Evolutionary conservation across 192 early-diverging fungal genomes (phyloP).

Genomic region (Paraglomus occultum): DNA sequence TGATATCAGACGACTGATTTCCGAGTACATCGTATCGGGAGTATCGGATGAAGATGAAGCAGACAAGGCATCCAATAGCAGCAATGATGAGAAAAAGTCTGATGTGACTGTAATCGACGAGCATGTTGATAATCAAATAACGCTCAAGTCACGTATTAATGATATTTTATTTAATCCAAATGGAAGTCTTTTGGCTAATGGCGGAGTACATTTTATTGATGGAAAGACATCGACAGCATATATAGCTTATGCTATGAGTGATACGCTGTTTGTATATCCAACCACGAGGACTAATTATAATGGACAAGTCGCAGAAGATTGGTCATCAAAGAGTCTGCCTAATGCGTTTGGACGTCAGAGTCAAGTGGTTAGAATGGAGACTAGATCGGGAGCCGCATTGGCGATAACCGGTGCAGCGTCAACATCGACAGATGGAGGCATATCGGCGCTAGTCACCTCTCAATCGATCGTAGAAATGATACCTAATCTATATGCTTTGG

Average conservation of each 20-base stretch:
- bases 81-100: conserved; percentile 5
- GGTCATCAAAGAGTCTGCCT: conserved; percentile 59
- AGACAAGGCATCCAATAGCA: conserved; percentile 11
- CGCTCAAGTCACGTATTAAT: too few species aligned
- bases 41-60: conserved; percentile 34
- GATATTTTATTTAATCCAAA: too few species aligned
- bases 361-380: conserved; percentile 74
- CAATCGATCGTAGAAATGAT: conserved; percentile 79
- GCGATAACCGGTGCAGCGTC: conserved; percentile 76
- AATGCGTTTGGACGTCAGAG: conserved; percentile 71
- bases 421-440: conserved; percentile 18
- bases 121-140: too few species aligned
- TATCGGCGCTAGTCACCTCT: conserved; percentile 67
- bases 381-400: conserved; percentile 73
- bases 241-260: conserved; percentile 76
- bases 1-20: conserved; percentile 48
- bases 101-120: conserved; percentile 6
- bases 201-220: conserved; percentile 40
- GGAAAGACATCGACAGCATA: conserved; percentile 69
- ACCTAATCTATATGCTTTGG: conserved; percentile 77
- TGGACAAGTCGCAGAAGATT: conserved; percentile 62
- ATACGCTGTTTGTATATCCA: conserved; percentile 84
- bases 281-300: conserved; percentile 58
- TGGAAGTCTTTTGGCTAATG: neutral
- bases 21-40: conserved; percentile 39